A percentile compares a stretch with the other conserved stretches of the same genome.
Evolutionary conservation across 257 asterid species (phyloP).

Genomic region (Mentha longifolia): DNA sequence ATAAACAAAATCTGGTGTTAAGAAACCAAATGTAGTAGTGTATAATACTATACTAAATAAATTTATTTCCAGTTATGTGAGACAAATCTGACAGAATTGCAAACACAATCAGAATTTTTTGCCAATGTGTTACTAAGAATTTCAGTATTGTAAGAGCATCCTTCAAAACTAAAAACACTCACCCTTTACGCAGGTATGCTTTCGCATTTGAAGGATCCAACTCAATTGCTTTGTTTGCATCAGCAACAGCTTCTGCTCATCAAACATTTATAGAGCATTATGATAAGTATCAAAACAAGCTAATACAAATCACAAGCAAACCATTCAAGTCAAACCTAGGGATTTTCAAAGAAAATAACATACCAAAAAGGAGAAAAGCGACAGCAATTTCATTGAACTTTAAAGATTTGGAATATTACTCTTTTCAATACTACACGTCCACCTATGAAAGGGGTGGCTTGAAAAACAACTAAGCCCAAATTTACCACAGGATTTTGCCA

Average conservation of each 20-base stretch:
- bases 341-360: not conserved
- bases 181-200: slow-evolving; percentile 96
- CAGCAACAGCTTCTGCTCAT: slow-evolving; percentile 84
- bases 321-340: not conserved
- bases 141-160: slow-evolving; percentile 14
- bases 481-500: not conserved
- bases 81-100: not conserved
- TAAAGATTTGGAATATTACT: not conserved
- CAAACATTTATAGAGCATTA: slow-evolving; percentile 7
- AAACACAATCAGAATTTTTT: not conserved
- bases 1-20: not conserved
- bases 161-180: slow-evolving; percentile 40
- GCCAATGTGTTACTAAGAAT: not conserved
- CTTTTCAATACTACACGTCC: not conserved
- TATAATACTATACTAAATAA: not conserved
- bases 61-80: slow-evolving; percentile 7
- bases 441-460: not conserved
- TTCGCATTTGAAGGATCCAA: slow-evolving; percentile 72
- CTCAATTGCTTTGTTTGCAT: slow-evolving; percentile 81
- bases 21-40: not conserved
- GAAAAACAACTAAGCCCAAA: not conserved
- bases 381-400: not conserved
- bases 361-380: not conserved
- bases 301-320: slow-evolving; percentile 16
- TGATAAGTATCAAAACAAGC: slow-evolving; percentile 16